Percentiles rank a stretch among this genome's conserved stretches.
These are phyloP conservation scores for Gloeopeniophorella convolvens DNA, from an alignment of 768 basidiomycete species.

Conservation along the genomic window DNA sequence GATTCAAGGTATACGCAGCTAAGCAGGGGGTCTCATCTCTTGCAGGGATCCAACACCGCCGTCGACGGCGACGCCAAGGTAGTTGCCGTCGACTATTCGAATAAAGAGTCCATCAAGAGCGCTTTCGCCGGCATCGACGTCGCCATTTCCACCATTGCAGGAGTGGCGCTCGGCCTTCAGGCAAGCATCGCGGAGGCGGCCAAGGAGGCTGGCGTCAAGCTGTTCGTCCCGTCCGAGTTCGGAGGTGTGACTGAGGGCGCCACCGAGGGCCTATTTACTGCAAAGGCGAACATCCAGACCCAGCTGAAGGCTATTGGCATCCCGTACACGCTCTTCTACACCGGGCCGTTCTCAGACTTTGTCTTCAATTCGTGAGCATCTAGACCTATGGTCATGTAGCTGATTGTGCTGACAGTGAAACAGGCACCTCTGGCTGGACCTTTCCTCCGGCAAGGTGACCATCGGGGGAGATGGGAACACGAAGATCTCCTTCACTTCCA, in stretches of 20 bases:
- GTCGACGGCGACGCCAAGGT: slow-evolving; percentile 4
- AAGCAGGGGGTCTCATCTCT: not conserved
- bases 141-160: slow-evolving; percentile 14
- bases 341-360: slow-evolving; percentile 16
- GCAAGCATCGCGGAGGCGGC: slow-evolving; percentile 17
- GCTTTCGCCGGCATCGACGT: slow-evolving; percentile 13
- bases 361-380: slow-evolving; percentile 10
- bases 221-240: slow-evolving; percentile 30
- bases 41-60: slow-evolving; percentile 3
- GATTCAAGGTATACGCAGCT: not conserved
- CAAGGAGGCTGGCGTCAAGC: slow-evolving; percentile 25
- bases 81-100: slow-evolving; percentile 14
- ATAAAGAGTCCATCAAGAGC: slow-evolving; percentile 2
- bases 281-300: not conserved
- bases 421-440: slow-evolving; percentile 12
- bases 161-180: slow-evolving; percentile 15
- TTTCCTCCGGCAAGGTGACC: slow-evolving; percentile 15
- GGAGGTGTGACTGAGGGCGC: slow-evolving; percentile 19
- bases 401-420: too few relatives aligned
- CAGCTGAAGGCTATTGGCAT: slow-evolving; percentile 11
- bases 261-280: slow-evolving; percentile 5
- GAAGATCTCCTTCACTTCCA: slow-evolving; percentile 16
- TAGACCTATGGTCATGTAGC: too few relatives aligned
- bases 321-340: slow-evolving; percentile 17
- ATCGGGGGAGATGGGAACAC: slow-evolving; percentile 17